Percentiles rank a stretch among this genome's conserved stretches.
Conservation (phyloP, 2,329 filamentous ascomycete species). For the Colletotrichum neosansevieriae region DNA sequence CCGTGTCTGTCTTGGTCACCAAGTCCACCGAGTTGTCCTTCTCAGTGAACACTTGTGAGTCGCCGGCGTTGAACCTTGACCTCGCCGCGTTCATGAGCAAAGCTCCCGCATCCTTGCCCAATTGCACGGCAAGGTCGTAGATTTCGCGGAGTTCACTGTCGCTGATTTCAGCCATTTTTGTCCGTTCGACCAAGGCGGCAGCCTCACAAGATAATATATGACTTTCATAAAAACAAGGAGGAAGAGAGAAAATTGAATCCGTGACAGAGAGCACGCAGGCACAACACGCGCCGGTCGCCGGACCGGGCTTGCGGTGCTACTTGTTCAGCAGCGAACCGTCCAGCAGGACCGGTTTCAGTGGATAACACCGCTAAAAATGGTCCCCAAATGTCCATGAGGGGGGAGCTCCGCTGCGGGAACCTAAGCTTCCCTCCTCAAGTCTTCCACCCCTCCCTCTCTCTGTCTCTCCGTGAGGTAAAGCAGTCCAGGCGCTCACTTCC, state of each 20-base stretch:
- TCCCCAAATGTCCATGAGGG: neutral
- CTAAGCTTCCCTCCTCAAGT: neutral
- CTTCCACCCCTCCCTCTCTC: neutral
- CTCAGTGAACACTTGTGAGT: slow-evolving; percentile 62
- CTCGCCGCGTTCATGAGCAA: slow-evolving; percentile 75
- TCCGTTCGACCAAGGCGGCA: neutral
- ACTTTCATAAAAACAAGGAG: neutral
- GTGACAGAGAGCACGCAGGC: neutral
- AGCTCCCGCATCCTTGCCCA: slow-evolving; percentile 77
- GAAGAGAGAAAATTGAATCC: slow-evolving; percentile 5
- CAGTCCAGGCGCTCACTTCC: neutral
- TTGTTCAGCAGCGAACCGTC: neutral
- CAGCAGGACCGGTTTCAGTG: neutral
- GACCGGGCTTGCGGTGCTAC: too few relatives aligned
- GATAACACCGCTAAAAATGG: neutral
- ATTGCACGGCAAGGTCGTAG: slow-evolving; percentile 76
- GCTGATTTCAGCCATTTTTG: slow-evolving; percentile 45
- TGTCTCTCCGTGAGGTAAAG: neutral
- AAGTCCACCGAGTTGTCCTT: slow-evolving; percentile 84
- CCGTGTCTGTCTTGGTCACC: slow-evolving; percentile 81
- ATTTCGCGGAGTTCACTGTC: slow-evolving; percentile 70
- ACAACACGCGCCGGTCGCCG: neutral
- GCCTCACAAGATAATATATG: neutral
- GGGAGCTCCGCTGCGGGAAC: neutral
- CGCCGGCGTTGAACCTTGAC: slow-evolving; percentile 59